Percentiles rank a stretch among this genome's conserved stretches.
These are phyloP conservation scores for Clarireedia paspali DNA, from an alignment of 2,329 filamentous ascomycete genomes.

Conservation along the genomic window DNA sequence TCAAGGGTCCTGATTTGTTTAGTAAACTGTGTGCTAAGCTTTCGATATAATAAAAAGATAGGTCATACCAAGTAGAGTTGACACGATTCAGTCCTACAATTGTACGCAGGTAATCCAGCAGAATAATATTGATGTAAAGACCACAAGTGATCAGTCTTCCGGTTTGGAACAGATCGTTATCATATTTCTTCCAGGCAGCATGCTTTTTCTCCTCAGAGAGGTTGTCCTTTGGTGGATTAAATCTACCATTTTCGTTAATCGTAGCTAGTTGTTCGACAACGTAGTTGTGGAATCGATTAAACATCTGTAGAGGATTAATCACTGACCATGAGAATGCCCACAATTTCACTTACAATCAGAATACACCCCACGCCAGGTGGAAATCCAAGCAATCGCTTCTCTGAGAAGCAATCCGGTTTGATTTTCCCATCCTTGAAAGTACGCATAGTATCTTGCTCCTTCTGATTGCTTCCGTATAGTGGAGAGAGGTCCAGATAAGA, in stretches of 20 bases:
- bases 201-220: conserved; percentile 42
- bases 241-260: conserved; percentile 77
- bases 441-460: conserved; percentile 44
- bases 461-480: conserved; percentile 35
- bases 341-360: conserved; percentile 38
- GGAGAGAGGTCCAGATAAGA: conserved; percentile 42
- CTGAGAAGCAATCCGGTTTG: conserved; percentile 64
- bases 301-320: conserved; percentile 41
- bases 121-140: conserved; percentile 69
- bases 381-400: conserved; percentile 59
- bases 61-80: conserved; percentile 44
- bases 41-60: background rate
- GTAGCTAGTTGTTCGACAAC: conserved; percentile 66
- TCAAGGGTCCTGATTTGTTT: conserved; percentile 49
- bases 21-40: background rate
- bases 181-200: conserved; percentile 56
- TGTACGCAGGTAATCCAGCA: conserved; percentile 71
- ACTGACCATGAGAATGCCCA: conserved; percentile 1
- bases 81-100: conserved; percentile 33
- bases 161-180: conserved; percentile 72
- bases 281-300: conserved; percentile 81
- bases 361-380: conserved; percentile 64
- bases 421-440: conserved; percentile 63
- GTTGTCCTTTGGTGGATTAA: conserved; percentile 51
- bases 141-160: conserved; percentile 66